Evolutionary conservation across 371 early-diverging fungal genomes (phyloP).

Genomic region (Mortierella sp.): DNA sequence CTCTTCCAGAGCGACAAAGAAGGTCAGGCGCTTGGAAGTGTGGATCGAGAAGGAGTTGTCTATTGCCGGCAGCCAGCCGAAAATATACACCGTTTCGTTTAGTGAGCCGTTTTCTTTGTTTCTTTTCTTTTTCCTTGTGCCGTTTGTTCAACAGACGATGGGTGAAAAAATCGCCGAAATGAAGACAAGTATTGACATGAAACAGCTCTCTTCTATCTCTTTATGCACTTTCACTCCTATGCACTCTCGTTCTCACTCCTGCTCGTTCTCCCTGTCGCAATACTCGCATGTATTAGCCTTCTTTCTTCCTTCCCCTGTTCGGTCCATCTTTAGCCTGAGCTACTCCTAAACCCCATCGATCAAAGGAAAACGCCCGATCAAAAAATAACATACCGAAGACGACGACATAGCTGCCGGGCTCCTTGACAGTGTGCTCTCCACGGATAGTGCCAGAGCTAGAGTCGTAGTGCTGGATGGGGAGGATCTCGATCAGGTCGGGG

Average conservation of each 20-base stretch:
- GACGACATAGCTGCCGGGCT: constrained; percentile 80
- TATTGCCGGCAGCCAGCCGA: constrained; percentile 28
- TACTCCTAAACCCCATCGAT: background rate
- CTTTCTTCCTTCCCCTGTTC: background rate
- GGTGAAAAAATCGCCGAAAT: constrained; percentile 10
- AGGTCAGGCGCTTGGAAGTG: constrained; percentile 93
- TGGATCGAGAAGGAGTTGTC: constrained; percentile 95
- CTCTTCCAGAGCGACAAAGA: constrained; percentile 80
- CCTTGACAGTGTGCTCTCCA: constrained; percentile 72
- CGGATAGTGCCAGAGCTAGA: constrained; percentile 81
- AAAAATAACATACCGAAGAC: constrained; percentile 63
- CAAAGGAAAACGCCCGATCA: background rate
- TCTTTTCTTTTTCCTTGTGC: background rate
- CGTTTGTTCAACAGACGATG: background rate
- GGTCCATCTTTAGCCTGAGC: background rate
- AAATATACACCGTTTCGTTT: background rate
- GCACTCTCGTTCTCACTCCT: background rate
- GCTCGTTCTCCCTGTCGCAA: background rate
- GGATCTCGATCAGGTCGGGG: constrained; percentile 70
- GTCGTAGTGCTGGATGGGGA: constrained; percentile 83
- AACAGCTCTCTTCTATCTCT: background rate
- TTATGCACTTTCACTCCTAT: background rate
- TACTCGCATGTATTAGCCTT: background rate
- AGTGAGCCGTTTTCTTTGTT: background rate
- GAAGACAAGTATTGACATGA: background rate